These are phyloP conservation scores for Colletotrichum sp. DNA, from an alignment of 2,329 filamentous ascomycete genomes.

Conservation along the genomic window DNA sequence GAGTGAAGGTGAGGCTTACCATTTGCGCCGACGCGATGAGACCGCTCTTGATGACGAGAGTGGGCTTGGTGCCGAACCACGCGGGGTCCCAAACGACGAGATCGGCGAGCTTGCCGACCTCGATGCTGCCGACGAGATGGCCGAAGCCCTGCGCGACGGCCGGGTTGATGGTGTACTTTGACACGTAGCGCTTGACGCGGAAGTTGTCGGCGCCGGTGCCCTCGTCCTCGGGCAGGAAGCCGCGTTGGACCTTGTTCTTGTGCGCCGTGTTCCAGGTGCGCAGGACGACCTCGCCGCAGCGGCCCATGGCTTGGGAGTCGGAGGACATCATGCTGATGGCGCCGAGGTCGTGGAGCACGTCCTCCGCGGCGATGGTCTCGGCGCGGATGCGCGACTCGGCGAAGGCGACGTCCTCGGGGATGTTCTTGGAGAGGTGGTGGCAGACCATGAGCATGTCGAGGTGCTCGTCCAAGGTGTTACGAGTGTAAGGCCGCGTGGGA, in stretches of 20 bases:
- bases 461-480: conserved; percentile 94
- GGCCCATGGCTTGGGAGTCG: conserved; percentile 96
- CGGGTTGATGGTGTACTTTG: conserved; percentile 96
- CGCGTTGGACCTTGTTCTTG: conserved; percentile 92
- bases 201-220: conserved; percentile 86
- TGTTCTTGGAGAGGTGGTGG: conserved; percentile 90
- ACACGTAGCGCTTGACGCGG: conserved; percentile 89
- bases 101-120: conserved; percentile 90
- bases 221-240: conserved; percentile 76
- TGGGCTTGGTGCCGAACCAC: conserved; percentile 88
- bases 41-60: conserved; percentile 83
- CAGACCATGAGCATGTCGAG: conserved; percentile 99
- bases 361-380: conserved; percentile 95
- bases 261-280: conserved; percentile 97
- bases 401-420: conserved; percentile 94
- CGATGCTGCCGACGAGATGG: conserved; percentile 85
- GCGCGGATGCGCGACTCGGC: conserved; percentile 93
- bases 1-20: conserved; percentile 53
- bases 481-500: conserved; percentile 87
- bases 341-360: conserved; percentile 92
- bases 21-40: conserved; percentile 85
- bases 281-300: conserved; percentile 90
- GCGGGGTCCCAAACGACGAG: conserved; percentile 85
- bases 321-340: conserved; percentile 98
- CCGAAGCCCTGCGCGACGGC: conserved; percentile 89